A percentile compares a stretch with the other conserved stretches of the same genome.
Conservation (phyloP, 768 basidiomycete genomes). For the Strobilomyces dryophilus region DNA sequence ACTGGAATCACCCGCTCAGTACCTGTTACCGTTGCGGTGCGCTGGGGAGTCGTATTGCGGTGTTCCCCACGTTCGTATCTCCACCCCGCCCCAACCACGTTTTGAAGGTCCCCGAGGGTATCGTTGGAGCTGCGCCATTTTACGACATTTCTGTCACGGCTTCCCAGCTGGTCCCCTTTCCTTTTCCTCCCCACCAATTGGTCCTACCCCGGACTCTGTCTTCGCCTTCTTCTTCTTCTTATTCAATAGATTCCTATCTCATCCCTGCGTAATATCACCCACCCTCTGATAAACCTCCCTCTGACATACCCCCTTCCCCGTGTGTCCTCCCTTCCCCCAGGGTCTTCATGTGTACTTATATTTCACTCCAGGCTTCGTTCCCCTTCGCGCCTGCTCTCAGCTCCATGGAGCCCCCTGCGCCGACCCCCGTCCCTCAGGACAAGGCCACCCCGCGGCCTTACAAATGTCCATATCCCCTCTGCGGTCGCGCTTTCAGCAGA, state of each 20-base stretch:
- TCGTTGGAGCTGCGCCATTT: constrained; percentile 19
- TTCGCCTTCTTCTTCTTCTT: constrained; percentile 10
- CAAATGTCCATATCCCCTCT: constrained; percentile 91
- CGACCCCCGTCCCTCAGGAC: constrained; percentile 24
- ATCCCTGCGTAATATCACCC: constrained; percentile 25
- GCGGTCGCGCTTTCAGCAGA: constrained; percentile 92
- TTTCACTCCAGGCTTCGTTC: constrained; percentile 19
- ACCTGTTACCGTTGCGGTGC: not conserved
- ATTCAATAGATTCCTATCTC: constrained; percentile 29
- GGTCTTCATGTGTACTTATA: constrained; percentile 29
- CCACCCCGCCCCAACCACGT: constrained; percentile 24
- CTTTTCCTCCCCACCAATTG: constrained; percentile 20
- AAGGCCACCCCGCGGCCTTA: constrained; percentile 68
- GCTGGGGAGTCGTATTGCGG: not conserved
- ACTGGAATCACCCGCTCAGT: not conserved
- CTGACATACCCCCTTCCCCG: constrained; percentile 22
- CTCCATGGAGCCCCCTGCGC: constrained; percentile 23
- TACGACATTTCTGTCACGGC: constrained; percentile 24
- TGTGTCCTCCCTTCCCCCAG: constrained; percentile 17
- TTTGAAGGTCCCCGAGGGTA: constrained; percentile 25
- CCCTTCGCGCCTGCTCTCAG: constrained; percentile 12
- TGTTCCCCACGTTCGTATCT: constrained; percentile 24
- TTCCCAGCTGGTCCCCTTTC: constrained; percentile 15
- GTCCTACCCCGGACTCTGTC: constrained; percentile 30
- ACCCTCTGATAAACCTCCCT: constrained; percentile 21